A percentile compares a stretch with the other conserved stretches of the same genome.
These are phyloP conservation scores for Rhodotorula sp. DNA, from an alignment of 1,284 basidiomycete genomes.

Conservation along the genomic window DNA sequence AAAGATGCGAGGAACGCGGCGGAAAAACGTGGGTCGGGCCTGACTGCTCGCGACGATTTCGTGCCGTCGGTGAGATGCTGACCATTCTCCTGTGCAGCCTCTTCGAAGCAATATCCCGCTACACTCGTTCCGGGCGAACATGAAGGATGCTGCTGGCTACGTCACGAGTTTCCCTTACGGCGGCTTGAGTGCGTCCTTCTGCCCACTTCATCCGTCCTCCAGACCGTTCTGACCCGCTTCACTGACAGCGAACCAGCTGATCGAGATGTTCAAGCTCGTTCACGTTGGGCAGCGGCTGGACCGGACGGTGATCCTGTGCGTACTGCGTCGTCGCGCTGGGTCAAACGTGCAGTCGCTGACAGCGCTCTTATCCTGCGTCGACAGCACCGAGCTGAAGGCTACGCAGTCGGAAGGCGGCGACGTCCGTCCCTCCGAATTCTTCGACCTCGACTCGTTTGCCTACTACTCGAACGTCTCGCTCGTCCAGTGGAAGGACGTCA, in stretches of 20 bases:
- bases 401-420: constrained; percentile 33
- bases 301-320: constrained; percentile 32
- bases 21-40: constrained; percentile 11
- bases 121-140: constrained; percentile 33
- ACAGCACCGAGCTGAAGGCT: constrained; percentile 34
- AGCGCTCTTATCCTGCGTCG: not conserved
- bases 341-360: not conserved
- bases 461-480: constrained; percentile 35
- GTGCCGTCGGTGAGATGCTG: no score
- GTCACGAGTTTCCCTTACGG: constrained; percentile 39
- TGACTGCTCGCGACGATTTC: accelerated
- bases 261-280: constrained; percentile 38
- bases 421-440: constrained; percentile 29
- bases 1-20: constrained; percentile 12
- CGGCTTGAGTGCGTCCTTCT: constrained; percentile 25
- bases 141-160: constrained; percentile 24
- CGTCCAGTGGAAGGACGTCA: constrained; percentile 37
- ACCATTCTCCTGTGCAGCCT: constrained; percentile 10
- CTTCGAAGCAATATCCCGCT: constrained; percentile 30
- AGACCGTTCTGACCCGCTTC: not conserved
- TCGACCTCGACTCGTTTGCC: constrained; percentile 30
- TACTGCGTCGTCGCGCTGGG: not conserved
- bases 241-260: constrained; percentile 31
- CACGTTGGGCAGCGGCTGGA: constrained; percentile 34
- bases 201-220: not conserved